Conservation (phyloP, 306 rosid species). For the Cucurbita maxima region DNA sequence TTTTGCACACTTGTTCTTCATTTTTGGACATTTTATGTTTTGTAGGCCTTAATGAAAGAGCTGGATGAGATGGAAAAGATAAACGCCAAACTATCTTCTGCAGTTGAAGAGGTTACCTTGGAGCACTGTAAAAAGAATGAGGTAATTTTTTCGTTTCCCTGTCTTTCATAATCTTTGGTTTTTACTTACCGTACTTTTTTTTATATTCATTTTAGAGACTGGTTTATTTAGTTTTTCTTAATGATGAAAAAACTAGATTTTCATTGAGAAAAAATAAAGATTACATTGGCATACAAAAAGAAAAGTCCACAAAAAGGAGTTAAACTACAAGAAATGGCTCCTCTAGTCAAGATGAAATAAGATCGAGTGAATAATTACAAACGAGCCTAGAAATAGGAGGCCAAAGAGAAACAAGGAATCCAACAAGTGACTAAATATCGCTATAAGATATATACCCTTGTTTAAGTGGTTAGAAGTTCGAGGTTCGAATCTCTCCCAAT, state of each 20-base stretch:
- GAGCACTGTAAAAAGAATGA: slow-evolving; percentile 93
- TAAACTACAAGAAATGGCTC: too few species aligned
- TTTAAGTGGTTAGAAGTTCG: background rate
- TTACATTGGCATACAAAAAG: too few species aligned
- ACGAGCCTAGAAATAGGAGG: too few species aligned
- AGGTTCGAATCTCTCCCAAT: background rate
- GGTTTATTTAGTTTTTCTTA: too few species aligned
- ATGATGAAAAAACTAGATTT: too few species aligned
- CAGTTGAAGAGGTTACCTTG: slow-evolving; percentile 87
- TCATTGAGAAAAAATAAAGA: too few species aligned
- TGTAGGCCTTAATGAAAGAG: slow-evolving; percentile 89
- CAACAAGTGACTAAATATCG: too few species aligned
- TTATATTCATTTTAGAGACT: too few species aligned
- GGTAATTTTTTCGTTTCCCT: slow-evolving; percentile 23
- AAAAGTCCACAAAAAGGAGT: too few species aligned
- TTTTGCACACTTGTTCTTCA: background rate
- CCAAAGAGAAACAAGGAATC: too few species aligned
- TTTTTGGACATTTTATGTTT: background rate
- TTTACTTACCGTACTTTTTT: background rate
- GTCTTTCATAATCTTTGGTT: background rate
- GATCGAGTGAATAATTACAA: too few species aligned
- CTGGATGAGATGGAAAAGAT: slow-evolving; percentile 97
- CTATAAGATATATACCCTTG: background rate
- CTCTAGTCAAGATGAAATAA: too few species aligned
- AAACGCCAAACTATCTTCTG: slow-evolving; percentile 70